Evolutionary conservation across 2,329 filamentous ascomycete genomes (phyloP).

Genomic region (Colletotrichum spinosum): DNA sequence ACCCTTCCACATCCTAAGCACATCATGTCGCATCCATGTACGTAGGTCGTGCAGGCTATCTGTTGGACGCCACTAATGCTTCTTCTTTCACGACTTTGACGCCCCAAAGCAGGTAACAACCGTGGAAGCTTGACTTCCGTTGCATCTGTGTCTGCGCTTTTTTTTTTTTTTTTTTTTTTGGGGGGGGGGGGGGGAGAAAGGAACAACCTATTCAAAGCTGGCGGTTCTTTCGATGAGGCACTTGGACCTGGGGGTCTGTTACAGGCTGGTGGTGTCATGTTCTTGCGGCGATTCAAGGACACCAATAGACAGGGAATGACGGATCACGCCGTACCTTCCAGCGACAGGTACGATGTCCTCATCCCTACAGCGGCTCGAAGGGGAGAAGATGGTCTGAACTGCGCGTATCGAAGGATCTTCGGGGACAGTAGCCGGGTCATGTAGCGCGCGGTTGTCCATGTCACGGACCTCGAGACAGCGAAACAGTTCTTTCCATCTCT

Average conservation of each 20-base stretch:
- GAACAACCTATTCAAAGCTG: not conserved
- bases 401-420: no score
- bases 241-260: constrained; percentile 30
- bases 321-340: not conserved
- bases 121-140: not conserved
- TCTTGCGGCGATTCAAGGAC: constrained; percentile 22
- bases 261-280: constrained; percentile 21
- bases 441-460: no score
- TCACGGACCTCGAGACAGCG: no score
- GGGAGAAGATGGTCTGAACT: no score
- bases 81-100: no score
- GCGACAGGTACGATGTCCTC: not conserved
- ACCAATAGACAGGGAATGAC: not conserved
- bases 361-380: not conserved
- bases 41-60: no score
- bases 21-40: no score
- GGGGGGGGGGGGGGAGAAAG: not conserved
- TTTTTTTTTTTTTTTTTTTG: no score
- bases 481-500: not conserved
- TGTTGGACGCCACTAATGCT: no score
- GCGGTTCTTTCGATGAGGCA: constrained; percentile 8
- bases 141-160: constrained; percentile 12
- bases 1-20: no score
- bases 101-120: no score
- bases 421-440: no score